These are phyloP conservation scores for Rhynchospora tenuis DNA, from an alignment of 176 grass and related monocot species.

Conservation along the genomic window DNA sequence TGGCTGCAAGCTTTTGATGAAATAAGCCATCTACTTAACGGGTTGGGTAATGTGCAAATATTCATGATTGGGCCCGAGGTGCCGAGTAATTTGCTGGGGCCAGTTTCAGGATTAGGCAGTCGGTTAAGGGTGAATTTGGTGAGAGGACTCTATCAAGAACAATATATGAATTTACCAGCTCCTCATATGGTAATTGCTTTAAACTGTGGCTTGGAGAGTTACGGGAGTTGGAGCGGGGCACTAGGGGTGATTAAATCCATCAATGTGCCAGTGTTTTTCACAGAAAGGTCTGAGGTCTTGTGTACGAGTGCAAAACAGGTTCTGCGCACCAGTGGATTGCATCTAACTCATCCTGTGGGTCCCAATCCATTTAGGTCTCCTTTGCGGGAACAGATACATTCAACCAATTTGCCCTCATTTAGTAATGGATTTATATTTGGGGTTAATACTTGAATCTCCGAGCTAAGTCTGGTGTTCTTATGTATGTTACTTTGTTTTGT, in stretches of 20 bases:
- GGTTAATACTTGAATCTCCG: constrained; percentile 20
- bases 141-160: constrained; percentile 41
- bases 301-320: constrained; percentile 35
- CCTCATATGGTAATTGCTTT: constrained; percentile 38
- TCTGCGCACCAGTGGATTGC: constrained; percentile 27
- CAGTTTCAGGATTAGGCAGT: constrained; percentile 15
- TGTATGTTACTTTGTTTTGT: too few species aligned
- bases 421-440: constrained; percentile 43
- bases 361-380: constrained; percentile 40
- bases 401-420: constrained; percentile 36
- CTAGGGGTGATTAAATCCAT: constrained; percentile 27
- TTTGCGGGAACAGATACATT: constrained; percentile 28
- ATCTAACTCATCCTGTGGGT: constrained; percentile 24
- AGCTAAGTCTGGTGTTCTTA: too few species aligned
- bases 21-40: constrained; percentile 40
- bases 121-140: constrained; percentile 28
- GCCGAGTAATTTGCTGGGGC: constrained; percentile 28
- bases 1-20: constrained; percentile 38
- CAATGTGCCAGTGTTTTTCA: constrained; percentile 41
- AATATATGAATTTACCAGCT: constrained; percentile 25
- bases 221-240: constrained; percentile 29
- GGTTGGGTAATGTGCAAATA: constrained; percentile 30
- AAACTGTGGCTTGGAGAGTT: constrained; percentile 31
- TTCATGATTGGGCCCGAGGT: constrained; percentile 41
- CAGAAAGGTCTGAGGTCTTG: constrained; percentile 33